Evolutionary conservation across 75 land plant species (phyloP).

Genomic region (Larix kaempferi): DNA sequence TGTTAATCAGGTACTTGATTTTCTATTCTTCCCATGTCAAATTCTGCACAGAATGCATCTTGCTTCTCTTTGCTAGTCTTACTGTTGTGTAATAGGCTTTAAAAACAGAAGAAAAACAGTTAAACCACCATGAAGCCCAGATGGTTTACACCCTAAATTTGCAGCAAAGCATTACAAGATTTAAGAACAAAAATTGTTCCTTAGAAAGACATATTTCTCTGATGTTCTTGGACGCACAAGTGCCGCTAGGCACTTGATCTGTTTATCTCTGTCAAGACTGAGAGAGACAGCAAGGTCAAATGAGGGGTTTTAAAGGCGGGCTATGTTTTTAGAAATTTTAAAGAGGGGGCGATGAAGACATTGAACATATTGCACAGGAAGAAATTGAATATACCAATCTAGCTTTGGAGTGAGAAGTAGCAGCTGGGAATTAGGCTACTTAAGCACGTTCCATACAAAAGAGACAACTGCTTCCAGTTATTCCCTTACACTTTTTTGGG

Average conservation of each 20-base stretch:
- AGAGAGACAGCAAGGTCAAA: not conserved
- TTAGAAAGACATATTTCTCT: not conserved
- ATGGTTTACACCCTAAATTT: not conserved
- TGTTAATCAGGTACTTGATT: constrained; percentile 61
- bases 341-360: no score
- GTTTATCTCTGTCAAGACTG: not conserved
- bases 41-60: not conserved
- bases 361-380: no score
- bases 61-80: constrained; percentile 7
- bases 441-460: not conserved
- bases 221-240: not conserved
- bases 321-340: no score
- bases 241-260: not conserved
- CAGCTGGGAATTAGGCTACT: no score
- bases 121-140: not conserved
- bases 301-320: not conserved
- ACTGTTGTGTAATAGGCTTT: not conserved
- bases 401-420: no score
- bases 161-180: not conserved
- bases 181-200: not conserved
- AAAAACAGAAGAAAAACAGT: not conserved
- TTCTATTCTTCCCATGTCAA: constrained; percentile 2
- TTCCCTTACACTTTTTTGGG: not conserved
- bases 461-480: not conserved
- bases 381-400: no score